Percentiles rank a stretch among this genome's conserved stretches.
These are phyloP conservation scores for Sambucus nigra DNA, from an alignment of 129 eudicot species.

Conservation along the genomic window DNA sequence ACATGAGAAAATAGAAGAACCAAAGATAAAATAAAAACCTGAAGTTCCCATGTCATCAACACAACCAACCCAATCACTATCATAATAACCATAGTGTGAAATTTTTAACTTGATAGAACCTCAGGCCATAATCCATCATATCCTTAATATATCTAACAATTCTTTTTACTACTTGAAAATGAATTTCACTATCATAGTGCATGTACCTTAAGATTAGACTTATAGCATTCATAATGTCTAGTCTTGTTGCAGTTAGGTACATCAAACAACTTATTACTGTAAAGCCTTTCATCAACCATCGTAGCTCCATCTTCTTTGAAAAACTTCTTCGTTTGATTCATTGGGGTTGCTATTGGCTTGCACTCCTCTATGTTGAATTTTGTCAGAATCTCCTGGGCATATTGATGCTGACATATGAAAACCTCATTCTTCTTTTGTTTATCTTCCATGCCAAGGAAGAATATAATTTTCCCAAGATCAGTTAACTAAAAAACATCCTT, in stretches of 20 bases:
- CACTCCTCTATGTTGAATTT: conserved; percentile 13
- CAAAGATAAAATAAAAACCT: conserved; percentile 5
- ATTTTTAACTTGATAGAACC: background rate
- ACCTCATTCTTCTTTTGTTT: conserved; percentile 3
- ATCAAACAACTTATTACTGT: background rate
- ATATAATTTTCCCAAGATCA: conserved; percentile 12
- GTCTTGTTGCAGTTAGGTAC: conserved; percentile 2
- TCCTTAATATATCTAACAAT: conserved; percentile 10
- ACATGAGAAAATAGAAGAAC: conserved; percentile 10
- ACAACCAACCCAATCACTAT: conserved; percentile 20
- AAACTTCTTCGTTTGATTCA: conserved; percentile 17
- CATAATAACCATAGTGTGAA: background rate
- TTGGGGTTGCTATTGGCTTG: conserved; percentile 13
- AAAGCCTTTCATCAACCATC: conserved; percentile 1
- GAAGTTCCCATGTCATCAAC: conserved; percentile 18
- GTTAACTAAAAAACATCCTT: conserved; percentile 9
- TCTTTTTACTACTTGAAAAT: conserved; percentile 7
- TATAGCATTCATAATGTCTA: background rate
- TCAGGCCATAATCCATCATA: background rate
- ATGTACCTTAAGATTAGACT: background rate
- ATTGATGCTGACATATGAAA: conserved; percentile 14
- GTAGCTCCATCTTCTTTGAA: conserved; percentile 12
- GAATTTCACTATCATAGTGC: conserved; percentile 2
- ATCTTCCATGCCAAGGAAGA: conserved; percentile 24
- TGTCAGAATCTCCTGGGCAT: conserved; percentile 13